phyloP scores from a whole-genome alignment of 176 grass and related monocot genomes.

The Carex littledalei region DNA sequence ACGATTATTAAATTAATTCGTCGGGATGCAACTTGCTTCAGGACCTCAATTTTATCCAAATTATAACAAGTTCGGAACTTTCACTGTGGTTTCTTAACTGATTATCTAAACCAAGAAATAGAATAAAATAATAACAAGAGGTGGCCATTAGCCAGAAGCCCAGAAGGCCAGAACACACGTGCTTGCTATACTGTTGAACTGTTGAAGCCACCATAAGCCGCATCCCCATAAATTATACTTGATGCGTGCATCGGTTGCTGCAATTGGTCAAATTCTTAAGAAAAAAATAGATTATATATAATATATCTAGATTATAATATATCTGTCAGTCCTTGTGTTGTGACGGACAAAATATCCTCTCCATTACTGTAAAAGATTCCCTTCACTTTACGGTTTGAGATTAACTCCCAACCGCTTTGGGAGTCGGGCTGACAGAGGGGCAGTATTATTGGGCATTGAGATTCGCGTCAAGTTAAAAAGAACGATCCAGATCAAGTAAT shows the following conservation, averaged over 20 bases:
- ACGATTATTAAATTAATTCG: too few relatives aligned
- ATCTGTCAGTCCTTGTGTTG: background rate
- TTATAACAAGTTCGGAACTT: background rate
- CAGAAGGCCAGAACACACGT: background rate
- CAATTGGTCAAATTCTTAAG: background rate
- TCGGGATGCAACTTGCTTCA: background rate
- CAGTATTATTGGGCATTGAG: too few relatives aligned
- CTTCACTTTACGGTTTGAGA: too few relatives aligned
- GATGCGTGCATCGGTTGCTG: too few relatives aligned
- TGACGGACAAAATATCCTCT: too few relatives aligned
- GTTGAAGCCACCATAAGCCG: background rate
- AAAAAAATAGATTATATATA: background rate
- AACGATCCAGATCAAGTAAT: too few relatives aligned
- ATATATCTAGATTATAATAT: background rate
- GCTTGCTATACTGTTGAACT: background rate
- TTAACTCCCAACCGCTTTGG: too few relatives aligned
- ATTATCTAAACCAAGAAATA: background rate
- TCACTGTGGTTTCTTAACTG: background rate
- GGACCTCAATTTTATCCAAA: background rate
- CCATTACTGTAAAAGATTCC: too few relatives aligned
- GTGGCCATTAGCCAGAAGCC: background rate
- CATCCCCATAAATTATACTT: too few relatives aligned
- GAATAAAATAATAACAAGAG: background rate
- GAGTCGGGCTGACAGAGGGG: accelerated
- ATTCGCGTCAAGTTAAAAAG: too few relatives aligned